Evolutionary conservation across 495 filamentous ascomycete species (phyloP), one percentile per base, ranked within the genome.

Genomic region (Usnea hakonensis): DNA sequence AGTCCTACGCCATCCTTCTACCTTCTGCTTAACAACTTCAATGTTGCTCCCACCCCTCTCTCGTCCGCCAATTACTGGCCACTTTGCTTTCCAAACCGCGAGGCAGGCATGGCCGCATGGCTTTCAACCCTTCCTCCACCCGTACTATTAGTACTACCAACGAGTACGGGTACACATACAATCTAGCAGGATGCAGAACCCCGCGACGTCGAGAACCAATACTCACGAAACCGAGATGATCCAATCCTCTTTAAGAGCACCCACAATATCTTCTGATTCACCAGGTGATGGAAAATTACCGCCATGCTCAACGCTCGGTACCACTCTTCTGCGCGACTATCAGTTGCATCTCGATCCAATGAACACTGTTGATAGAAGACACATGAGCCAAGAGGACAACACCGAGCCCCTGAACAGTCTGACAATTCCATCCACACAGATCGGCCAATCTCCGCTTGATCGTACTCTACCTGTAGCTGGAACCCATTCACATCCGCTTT

Each of bases 401-500:
- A 44, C 64, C 53, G 68, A 73, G 56, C 48, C 65, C 17, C 59
- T 67, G 52, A 55, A 65, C 55, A 67, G 60, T 11, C 65, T 66
- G 19, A 62, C 67, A 46, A 69, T 64, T 60, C 52, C 68, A 41
- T 64, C 72, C 32, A 67, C 68, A 28, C 70, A 63, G 57, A 66
- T 68, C 26, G 62, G 67, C 26, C 69, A 74, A 37, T 63, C 67
- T 55, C 40, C 67, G 9, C 73, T 70, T 57, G 75, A 77, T 60
- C 63, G 61, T 59, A 58, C 52, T 37, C 65, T 64, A 50, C 62
- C 61, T 59, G 67, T 64, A 35, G 60, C n/a, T 57, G 72, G 76
- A 65, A 53, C 69, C 16, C 65, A 63, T 33, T 61, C 70, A 55
- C 62, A 72, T 36, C 54, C 73, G 43, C 70, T 77, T 33, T 63